phyloP scores from a whole-genome alignment of 257 asterid genomes.

The Solanum habrochaites region DNA sequence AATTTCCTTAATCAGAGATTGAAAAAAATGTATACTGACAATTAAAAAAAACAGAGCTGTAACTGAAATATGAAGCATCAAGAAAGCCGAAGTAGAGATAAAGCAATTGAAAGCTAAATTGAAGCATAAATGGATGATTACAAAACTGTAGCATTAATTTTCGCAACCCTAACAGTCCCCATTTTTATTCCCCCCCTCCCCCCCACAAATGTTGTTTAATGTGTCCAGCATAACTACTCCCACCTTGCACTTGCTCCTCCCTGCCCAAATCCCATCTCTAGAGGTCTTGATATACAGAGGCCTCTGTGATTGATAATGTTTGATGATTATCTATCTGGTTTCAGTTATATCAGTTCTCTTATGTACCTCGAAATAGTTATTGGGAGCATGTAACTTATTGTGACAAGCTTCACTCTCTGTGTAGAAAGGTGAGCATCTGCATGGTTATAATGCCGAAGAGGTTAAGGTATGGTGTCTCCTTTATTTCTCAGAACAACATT shows the following conservation, averaged over 20 bases:
- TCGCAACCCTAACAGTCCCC: not conserved
- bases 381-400: not conserved
- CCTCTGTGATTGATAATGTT: not conserved
- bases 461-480: constrained; percentile 32
- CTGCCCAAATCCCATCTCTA: not conserved
- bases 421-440: constrained; percentile 65
- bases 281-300: not conserved
- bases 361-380: constrained; percentile 1
- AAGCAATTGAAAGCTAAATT: not conserved
- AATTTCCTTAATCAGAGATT: not conserved
- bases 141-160: not conserved
- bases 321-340: not conserved
- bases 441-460: constrained; percentile 49
- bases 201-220: too few relatives aligned
- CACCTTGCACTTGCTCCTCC: too few relatives aligned
- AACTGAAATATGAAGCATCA: not conserved
- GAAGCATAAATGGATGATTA: not conserved
- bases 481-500: not conserved
- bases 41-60: not conserved
- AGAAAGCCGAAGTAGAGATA: not conserved
- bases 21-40: not conserved
- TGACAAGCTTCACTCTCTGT: constrained; percentile 9
- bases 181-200: not conserved
- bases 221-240: not conserved
- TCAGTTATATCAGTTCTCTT: not conserved